A percentile compares a stretch with the other conserved stretches of the same genome.
These are phyloP conservation scores for Voacanga thouarsii DNA, from an alignment of 257 asterid genomes.

Conservation along the genomic window DNA sequence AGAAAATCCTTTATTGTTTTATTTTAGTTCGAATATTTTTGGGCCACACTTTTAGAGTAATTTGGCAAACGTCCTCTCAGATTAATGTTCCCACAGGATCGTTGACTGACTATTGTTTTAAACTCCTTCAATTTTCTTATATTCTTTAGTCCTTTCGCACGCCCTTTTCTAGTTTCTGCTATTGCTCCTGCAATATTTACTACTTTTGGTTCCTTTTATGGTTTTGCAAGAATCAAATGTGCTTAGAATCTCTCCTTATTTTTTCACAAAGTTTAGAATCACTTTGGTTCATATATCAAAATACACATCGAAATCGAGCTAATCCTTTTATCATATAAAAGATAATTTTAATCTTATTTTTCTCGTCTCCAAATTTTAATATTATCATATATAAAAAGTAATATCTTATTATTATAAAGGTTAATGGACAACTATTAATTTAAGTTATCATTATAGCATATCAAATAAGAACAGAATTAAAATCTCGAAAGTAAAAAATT, in stretches of 20 bases:
- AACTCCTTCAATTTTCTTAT: not conserved
- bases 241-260: not conserved
- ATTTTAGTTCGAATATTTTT: not conserved
- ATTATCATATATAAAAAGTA: not conserved
- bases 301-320: not conserved
- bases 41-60: not conserved
- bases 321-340: not conserved
- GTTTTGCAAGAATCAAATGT: not conserved
- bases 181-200: not conserved
- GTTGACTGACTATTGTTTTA: not conserved
- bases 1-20: no score
- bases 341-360: no score
- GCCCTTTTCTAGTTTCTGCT: not conserved
- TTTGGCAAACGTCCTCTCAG: not conserved
- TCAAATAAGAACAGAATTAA: no score
- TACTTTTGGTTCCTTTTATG: not conserved
- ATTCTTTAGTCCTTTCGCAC: not conserved
- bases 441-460: no score
- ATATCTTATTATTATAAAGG: no score
- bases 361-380: not conserved
- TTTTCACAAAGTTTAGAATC: not conserved
- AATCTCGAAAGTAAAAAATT: no score
- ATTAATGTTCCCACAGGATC: not conserved
- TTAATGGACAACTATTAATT: no score
- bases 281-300: not conserved